Evolutionary conservation across 2,329 filamentous ascomycete genomes (phyloP), one percentile per base, ranked within the genome.

Genomic region (Fusarium concolor): DNA sequence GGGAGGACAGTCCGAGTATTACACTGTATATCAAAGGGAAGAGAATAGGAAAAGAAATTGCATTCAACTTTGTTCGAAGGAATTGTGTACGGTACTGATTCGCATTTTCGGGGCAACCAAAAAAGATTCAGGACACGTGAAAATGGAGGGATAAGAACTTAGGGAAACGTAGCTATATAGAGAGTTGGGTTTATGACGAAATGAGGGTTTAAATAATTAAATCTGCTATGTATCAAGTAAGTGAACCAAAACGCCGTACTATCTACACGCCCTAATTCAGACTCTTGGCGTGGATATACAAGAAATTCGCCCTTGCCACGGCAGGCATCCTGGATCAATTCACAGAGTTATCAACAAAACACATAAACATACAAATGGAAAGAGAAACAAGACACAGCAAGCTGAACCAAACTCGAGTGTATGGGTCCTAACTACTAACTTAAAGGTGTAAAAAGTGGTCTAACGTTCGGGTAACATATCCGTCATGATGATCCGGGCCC

Each of bases 401-500:
- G 18, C 22, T 62, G 65, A 69, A 71, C 68, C 63, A 71, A 73
- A 73, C 62, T 70, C 59, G 55, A 66, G 44, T 71, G 56, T 73
- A 68, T 72, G 70, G 66, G 65, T 74, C 70, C 73, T 72, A 72
- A 53, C 64, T 68, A 74, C 72, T 74, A 44, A 52, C 26, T 52
- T 52, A 65, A 73, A 65, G 62, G 61, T 71, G 62, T 65, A 61
- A 73, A 72, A 75, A 68, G 60, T 71, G 68, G 71, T 75, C 73
- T 75, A 75, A 75, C 70, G 61, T 64, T 62, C 62, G 62, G 71
- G 51, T 68, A 73, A 73, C 73, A 74, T 75, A 65, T 74, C 66
- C 73, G 65, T 75, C 71, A 73, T 75, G 62, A 75, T 74, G 58
- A 70, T 72, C 70, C 62, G 62, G 71, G 57, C 49, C 64, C 62